Base-by-base conservation (phyloP, 176 grass and related monocot genomes). In the Phoenix dactylifera region DNA sequence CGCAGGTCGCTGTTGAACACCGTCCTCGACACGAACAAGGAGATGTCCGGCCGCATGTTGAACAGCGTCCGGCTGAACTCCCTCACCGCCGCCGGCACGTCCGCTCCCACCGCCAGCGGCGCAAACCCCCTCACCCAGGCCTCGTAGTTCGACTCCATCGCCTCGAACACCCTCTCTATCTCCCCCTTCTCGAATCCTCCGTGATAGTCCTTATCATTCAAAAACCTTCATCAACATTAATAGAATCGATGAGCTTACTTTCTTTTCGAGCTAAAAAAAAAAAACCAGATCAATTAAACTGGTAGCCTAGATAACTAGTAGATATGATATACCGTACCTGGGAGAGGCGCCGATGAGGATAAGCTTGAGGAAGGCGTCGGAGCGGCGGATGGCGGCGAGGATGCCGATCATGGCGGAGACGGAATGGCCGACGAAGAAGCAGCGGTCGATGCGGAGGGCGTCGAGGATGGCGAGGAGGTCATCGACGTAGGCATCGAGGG, bases 11-110 rank as follows among this genome's bases (percentile, higher is more conserved):
- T 91, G 69, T 79, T 88, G 71, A 97, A 91, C 0, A 91, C 92
- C 3, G 84, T 97, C 73, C 77, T 87, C 67, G 84, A 91, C 15
- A 97, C 84, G 72, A 88, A 83, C 26, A 91, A 71, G 12, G 92
- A 97, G 66, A 97, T 88, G 78, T 97, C 92, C 1, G 92, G 92
- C 16, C 92, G 84, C 92, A 97, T 97, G 70, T 97, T 97, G 92
- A 97, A 97, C n/a, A 97, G 87, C 7, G 92, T 97, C n/a, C 92
- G 81, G 74, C 92, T 97, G 72, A 97, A 91, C 75, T 97, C 92
- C 32, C 86, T 84, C 69, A 97, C 92, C 57, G 84, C 92, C 61
- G 83, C 72, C 0, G 92, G 87, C 6, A 97, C 92, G 74, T 97
- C 92, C 9, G 92, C 87, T 1, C 92, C 92, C 44, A 97, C 92